Percentiles rank a stretch among this genome's conserved stretches.
These are phyloP conservation scores for Backusella sp. DNA, from an alignment of 192 early-diverging fungal genomes.

Conservation along the genomic window DNA sequence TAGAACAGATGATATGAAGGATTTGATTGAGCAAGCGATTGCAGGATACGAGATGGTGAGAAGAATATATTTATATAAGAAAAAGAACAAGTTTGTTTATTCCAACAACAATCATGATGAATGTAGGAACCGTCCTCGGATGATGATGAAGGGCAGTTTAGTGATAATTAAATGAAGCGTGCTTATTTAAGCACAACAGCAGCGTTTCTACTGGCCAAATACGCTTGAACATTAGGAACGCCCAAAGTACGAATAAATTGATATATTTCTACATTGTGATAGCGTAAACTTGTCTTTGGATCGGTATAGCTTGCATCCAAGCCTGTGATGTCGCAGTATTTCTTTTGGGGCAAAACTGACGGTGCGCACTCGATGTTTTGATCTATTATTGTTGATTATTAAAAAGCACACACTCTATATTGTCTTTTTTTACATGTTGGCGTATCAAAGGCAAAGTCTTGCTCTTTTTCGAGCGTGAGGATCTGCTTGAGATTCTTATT, in stretches of 20 bases:
- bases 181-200: slow-evolving; percentile 61
- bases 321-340: slow-evolving; percentile 92
- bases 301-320: slow-evolving; percentile 84
- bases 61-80: background rate
- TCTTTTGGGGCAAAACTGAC: slow-evolving; percentile 79
- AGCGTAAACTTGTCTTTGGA: slow-evolving; percentile 82
- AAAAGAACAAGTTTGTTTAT: background rate
- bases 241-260: slow-evolving; percentile 68
- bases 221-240: slow-evolving; percentile 76
- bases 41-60: slow-evolving; percentile 32
- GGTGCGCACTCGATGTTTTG: slow-evolving; percentile 84
- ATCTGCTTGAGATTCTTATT: slow-evolving; percentile 84
- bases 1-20: slow-evolving; percentile 34
- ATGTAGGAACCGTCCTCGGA: background rate
- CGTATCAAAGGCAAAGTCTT: slow-evolving; percentile 55
- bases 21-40: slow-evolving; percentile 23
- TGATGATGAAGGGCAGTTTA: slow-evolving; percentile 19
- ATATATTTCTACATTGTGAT: slow-evolving; percentile 82
- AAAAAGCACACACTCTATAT: background rate
- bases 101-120: too few species aligned
- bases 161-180: background rate
- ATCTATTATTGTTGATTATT: slow-evolving; percentile 40
- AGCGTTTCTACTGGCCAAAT: slow-evolving; percentile 78
- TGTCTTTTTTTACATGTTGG: slow-evolving; percentile 56
- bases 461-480: slow-evolving; percentile 63